Base-by-base conservation (phyloP, 208 protist genomes). In the Trypanosoma melophagium region DNA sequence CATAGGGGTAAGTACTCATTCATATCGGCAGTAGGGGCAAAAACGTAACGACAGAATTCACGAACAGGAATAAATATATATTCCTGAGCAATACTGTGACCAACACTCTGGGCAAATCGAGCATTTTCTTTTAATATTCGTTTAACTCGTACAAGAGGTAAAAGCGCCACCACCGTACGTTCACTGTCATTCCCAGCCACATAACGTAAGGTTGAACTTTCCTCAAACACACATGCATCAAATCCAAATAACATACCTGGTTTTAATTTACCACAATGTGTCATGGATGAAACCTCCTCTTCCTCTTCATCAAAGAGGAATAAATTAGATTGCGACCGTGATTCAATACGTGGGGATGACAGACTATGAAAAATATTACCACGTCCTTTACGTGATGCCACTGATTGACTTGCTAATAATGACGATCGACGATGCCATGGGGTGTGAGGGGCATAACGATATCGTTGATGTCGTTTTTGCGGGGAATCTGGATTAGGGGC, bases 1-100 rank as follows among this genome's bases (percentile, higher is more conserved):
- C 84, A 91, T 42, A 95, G 71, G 25, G 83, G 80, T 21, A 95
- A 75, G 70, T 93, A 92, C 70, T 93, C 86, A 69, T 93, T 93
- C 71, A 86, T 78, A 24, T 76, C 75, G 10, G 76, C 70, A 14
- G 69, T 64, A 5, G 84, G 74, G 5, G 86, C 83, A 69, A 93
- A 93, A 49, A 95, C 86, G 51, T 80, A 84, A 41, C 86, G 86
- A 69, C 86, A 91, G 76, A 93, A 92, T 76, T 87, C 66, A 24
- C 83, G 84, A 45, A 95, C 76, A 0, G 86, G 80, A 19, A 74
- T 78, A 71, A 95, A 95, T 41, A 92, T 79, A 74, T 93, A 83
- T 41, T 89, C 73, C 55, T 71, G 77, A 17, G 71, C 66, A 47
- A 94, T 91, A 69, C 52, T 71, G 31, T 62, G 42, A 44, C 86